Conservation (phyloP, 305 asterid species). For the Rubia balearica region DNA sequence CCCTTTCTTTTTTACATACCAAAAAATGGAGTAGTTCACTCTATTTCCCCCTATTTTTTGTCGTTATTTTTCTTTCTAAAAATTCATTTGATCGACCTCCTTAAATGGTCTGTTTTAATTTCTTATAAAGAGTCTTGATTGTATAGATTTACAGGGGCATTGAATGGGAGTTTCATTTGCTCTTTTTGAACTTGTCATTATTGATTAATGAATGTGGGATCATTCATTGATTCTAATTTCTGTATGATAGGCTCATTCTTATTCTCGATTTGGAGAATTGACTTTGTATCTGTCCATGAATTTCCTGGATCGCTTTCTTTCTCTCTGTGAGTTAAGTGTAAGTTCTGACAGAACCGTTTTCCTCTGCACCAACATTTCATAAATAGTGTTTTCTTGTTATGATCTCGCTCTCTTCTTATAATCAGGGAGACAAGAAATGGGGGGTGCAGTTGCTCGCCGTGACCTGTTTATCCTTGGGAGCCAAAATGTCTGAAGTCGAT, state of each 20-base stretch:
- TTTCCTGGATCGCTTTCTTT: constrained; percentile 66
- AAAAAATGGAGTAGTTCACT: constrained; percentile 10
- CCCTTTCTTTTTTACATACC: neutral
- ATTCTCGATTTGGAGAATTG: constrained; percentile 50
- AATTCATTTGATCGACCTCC: neutral
- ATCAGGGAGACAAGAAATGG: too few species aligned
- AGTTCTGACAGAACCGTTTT: constrained; percentile 18
- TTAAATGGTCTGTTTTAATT: too few species aligned
- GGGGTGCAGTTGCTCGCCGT: too few species aligned
- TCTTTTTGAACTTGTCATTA: neutral
- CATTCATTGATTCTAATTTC: constrained; percentile 3
- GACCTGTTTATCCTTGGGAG: constrained; percentile 65
- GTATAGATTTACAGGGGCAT: constrained; percentile 5
- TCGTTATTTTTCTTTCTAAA: neutral
- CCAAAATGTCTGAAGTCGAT: constrained; percentile 62
- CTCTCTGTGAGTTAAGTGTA: constrained; percentile 51
- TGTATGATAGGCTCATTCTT: constrained; percentile 53
- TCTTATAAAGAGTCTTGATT: too few species aligned
- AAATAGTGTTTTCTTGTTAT: constrained; percentile 4
- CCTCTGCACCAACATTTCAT: constrained; percentile 1
- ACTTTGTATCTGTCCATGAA: constrained; percentile 50
- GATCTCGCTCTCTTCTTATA: too few species aligned
- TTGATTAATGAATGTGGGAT: neutral
- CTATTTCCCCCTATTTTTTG: neutral
- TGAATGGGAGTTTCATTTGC: neutral